Evolutionary conservation across 1,284 basidiomycete genomes (phyloP).

Genomic region (Rhodotorula sp.): DNA sequence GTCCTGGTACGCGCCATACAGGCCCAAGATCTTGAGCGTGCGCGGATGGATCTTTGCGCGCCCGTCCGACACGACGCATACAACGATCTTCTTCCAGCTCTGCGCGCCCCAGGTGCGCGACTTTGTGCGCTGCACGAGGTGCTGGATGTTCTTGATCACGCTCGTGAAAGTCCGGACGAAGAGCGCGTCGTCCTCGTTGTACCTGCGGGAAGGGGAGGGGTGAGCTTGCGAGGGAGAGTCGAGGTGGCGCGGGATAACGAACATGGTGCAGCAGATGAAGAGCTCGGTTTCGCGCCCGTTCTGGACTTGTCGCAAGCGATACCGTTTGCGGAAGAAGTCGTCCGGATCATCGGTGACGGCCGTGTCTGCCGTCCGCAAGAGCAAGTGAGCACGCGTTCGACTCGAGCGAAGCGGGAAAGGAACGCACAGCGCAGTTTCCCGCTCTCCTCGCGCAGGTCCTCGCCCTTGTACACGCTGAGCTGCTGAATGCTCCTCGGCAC

Average conservation of each 20-base stretch:
- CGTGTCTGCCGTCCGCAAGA: slow-evolving; percentile 56
- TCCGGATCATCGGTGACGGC: slow-evolving; percentile 90
- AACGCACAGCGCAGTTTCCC: slow-evolving; percentile 42
- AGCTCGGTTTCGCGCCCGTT: slow-evolving; percentile 80
- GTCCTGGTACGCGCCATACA: slow-evolving; percentile 66
- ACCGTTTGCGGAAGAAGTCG: slow-evolving; percentile 74
- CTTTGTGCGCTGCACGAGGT: slow-evolving; percentile 74
- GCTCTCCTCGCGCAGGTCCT: slow-evolving; percentile 46
- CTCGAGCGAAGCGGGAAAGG: slow-evolving; percentile 45
- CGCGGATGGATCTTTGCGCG: slow-evolving; percentile 80
- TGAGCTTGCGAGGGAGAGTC: neutral
- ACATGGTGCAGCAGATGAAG: slow-evolving; percentile 72
- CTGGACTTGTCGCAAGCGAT: slow-evolving; percentile 77
- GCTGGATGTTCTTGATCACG: slow-evolving; percentile 64
- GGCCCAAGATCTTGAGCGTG: slow-evolving; percentile 70
- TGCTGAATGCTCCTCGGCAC: slow-evolving; percentile 49
- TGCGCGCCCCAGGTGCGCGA: slow-evolving; percentile 94
- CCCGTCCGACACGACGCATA: slow-evolving; percentile 82
- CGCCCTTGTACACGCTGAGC: slow-evolving; percentile 44
- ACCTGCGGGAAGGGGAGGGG: slow-evolving; percentile 55
- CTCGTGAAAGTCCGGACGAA: slow-evolving; percentile 85
- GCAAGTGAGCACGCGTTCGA: slow-evolving; percentile 37
- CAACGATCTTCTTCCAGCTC: slow-evolving; percentile 93
- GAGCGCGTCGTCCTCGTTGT: slow-evolving; percentile 63
- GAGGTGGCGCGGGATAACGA: too few relatives aligned